A percentile compares a stretch with the other conserved stretches of the same genome.
Evolutionary conservation across 2,329 filamentous ascomycete genomes (phyloP).

Genomic region (Trematosphaeria pertusa): DNA sequence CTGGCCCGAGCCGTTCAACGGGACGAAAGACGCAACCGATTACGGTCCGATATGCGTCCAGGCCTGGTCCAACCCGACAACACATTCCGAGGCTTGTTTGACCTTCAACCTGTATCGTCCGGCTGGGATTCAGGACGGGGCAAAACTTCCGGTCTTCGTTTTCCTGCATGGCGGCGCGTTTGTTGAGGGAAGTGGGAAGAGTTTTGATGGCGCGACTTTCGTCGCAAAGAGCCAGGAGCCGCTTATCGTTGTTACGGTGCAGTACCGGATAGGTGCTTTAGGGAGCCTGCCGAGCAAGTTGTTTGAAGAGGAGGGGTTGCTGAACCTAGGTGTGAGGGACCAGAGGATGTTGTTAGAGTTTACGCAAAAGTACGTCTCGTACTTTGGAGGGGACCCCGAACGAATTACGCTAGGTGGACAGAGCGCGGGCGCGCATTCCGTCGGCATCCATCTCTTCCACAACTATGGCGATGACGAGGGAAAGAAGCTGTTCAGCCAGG

Average conservation of each 20-base stretch:
- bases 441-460: slow-evolving; percentile 47
- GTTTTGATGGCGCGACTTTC: slow-evolving; percentile 44
- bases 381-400: slow-evolving; percentile 49
- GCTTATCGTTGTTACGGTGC: slow-evolving; percentile 42
- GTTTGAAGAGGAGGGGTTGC: slow-evolving; percentile 40
- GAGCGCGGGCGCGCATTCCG: slow-evolving; percentile 48
- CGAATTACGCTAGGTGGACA: slow-evolving; percentile 51
- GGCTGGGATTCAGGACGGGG: slow-evolving; percentile 28
- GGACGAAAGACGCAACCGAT: slow-evolving; percentile 45
- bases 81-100: slow-evolving; percentile 44
- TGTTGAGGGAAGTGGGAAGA: slow-evolving; percentile 35
- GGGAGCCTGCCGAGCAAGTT: slow-evolving; percentile 42
- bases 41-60: slow-evolving; percentile 56
- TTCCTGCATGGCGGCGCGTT: slow-evolving; percentile 43
- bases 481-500: slow-evolving; percentile 41
- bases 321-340: slow-evolving; percentile 44
- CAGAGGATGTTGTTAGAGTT: slow-evolving; percentile 46
- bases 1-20: slow-evolving; percentile 52
- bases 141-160: slow-evolving; percentile 41
- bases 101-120: slow-evolving; percentile 42
- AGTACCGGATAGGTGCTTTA: slow-evolving; percentile 45
- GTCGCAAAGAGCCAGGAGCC: slow-evolving; percentile 39
- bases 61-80: slow-evolving; percentile 41
- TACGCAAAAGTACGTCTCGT: slow-evolving; percentile 47
- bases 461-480: slow-evolving; percentile 40